These are phyloP conservation scores for Irpex sp. DNA, from an alignment of 1,284 basidiomycete genomes.

Conservation along the genomic window DNA sequence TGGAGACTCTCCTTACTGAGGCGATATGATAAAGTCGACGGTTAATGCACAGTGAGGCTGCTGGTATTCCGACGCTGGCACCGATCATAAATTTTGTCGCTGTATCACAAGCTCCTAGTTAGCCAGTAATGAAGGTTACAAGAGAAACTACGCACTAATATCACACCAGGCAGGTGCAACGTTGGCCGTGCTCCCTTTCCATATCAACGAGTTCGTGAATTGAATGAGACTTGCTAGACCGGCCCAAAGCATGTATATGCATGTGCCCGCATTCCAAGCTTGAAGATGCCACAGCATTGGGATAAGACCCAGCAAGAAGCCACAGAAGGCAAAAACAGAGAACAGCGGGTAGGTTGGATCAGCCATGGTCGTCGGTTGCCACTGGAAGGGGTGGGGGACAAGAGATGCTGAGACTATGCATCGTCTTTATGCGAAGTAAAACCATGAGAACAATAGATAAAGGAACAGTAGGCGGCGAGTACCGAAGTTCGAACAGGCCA, in stretches of 20 bases:
- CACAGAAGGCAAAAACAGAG: constrained; percentile 14
- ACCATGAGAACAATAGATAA: too few species aligned
- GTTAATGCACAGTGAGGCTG: constrained; percentile 18
- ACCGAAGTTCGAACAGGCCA: too few species aligned
- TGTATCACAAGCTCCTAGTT: background rate
- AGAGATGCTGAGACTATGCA: too few species aligned
- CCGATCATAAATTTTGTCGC: constrained; percentile 4
- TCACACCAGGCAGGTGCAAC: constrained; percentile 7
- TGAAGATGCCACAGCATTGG: constrained; percentile 38
- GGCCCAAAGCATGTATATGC: constrained; percentile 39
- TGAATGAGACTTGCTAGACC: background rate
- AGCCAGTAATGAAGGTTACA: too few species aligned
- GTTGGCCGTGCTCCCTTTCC: background rate
- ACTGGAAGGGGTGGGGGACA: too few species aligned
- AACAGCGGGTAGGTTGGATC: constrained; percentile 12
- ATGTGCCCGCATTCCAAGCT: constrained; percentile 56
- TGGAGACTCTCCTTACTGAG: constrained; percentile 26
- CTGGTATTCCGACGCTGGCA: constrained; percentile 1
- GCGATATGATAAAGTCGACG: constrained; percentile 42
- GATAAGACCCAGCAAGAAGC: constrained; percentile 22
- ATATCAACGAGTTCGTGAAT: constrained; percentile 2
- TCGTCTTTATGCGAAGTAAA: too few species aligned
- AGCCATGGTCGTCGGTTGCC: background rate
- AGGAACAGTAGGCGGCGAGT: too few species aligned
- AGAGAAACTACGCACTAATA: background rate